Conservation (phyloP, 306 rosid genomes). For the Pyrus pyrifolia region DNA sequence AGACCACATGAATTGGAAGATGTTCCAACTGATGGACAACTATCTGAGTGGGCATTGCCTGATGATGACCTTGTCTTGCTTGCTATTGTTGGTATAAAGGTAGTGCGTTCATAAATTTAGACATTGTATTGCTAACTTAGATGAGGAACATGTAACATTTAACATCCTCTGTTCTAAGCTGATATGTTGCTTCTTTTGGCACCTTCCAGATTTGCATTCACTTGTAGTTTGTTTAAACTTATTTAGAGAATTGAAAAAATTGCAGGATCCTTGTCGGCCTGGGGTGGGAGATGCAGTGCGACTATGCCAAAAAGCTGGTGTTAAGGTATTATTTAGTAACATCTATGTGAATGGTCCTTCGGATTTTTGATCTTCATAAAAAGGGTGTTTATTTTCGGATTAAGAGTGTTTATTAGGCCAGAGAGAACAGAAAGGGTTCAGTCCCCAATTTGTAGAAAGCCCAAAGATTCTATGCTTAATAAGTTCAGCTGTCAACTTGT, state of each 20-base stretch:
- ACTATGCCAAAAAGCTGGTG: slow-evolving; percentile 90
- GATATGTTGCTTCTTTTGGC: not conserved
- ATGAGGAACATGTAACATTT: not conserved
- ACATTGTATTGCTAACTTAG: not conserved
- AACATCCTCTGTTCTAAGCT: not conserved
- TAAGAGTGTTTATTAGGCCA: not conserved
- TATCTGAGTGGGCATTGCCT: slow-evolving; percentile 69
- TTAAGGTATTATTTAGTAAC: slow-evolving; percentile 55
- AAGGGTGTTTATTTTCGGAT: not conserved
- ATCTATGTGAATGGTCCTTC: not conserved
- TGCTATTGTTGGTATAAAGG: slow-evolving; percentile 93
- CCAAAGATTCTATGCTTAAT: not conserved
- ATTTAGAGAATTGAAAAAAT: not conserved
- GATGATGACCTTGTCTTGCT: slow-evolving; percentile 69
- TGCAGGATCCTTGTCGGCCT: slow-evolving; percentile 78
- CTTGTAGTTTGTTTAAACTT: not conserved
- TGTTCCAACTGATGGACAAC: slow-evolving; percentile 58
- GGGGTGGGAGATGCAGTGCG: slow-evolving; percentile 64
- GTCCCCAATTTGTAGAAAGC: not conserved
- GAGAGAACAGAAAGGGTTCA: not conserved
- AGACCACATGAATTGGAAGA: slow-evolving; percentile 39
- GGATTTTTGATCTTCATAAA: not conserved
- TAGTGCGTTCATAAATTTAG: not conserved
- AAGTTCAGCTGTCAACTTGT: not conserved
- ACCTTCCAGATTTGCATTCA: not conserved